phyloP scores from a whole-genome alignment of 2,329 filamentous ascomycete species.

The Fusarium metavorans region DNA sequence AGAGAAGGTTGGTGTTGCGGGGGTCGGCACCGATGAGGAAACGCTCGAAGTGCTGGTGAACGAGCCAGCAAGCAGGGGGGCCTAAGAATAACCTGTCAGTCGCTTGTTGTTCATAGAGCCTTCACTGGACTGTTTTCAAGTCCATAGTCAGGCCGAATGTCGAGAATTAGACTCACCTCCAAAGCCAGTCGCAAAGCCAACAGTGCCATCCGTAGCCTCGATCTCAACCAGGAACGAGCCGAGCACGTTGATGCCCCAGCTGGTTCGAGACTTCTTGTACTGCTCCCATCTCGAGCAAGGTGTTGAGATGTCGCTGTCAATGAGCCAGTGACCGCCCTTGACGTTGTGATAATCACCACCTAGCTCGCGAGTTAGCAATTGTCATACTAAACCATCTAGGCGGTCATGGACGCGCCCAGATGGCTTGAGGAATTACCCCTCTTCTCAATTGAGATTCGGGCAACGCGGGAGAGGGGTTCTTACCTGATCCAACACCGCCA shows the following conservation, averaged over 20 bases:
- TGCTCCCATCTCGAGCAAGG: constrained; percentile 91
- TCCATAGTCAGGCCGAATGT: neutral
- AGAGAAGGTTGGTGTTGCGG: constrained; percentile 89
- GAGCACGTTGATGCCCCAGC: constrained; percentile 95
- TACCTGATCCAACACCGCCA: constrained; percentile 50
- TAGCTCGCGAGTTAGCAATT: constrained; percentile 42
- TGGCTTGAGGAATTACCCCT: neutral
- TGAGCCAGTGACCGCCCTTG: constrained; percentile 80
- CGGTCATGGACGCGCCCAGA: neutral
- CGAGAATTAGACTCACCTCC: constrained; percentile 67
- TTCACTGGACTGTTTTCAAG: neutral
- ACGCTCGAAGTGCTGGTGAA: constrained; percentile 91
- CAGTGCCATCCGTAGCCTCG: constrained; percentile 89
- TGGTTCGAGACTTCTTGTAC: constrained; percentile 88
- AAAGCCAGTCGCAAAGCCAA: constrained; percentile 94
- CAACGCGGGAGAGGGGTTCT: neutral
- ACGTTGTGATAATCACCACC: constrained; percentile 96
- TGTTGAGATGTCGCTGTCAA: constrained; percentile 92
- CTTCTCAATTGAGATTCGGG: neutral
- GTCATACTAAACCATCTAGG: neutral
- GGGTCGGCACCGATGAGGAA: constrained; percentile 92
- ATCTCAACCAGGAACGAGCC: constrained; percentile 94
- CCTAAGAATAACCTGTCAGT: constrained; percentile 57
- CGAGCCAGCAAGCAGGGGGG: constrained; percentile 92
- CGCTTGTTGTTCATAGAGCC: neutral